These are phyloP conservation scores for Saururus chinensis DNA, from an alignment of 164 flowering plant genomes.

Conservation along the genomic window DNA sequence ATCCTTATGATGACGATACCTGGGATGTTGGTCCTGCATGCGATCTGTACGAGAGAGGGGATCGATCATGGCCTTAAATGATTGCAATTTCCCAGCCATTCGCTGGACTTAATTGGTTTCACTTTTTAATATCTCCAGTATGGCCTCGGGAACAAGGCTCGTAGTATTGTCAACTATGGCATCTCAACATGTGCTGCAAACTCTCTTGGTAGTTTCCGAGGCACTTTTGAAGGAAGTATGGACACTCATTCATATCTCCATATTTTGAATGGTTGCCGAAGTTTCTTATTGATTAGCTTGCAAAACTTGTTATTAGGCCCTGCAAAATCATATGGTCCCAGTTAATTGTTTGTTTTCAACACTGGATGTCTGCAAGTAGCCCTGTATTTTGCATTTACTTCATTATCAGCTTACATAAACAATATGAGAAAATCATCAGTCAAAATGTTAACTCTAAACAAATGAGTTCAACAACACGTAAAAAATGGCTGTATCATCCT, in stretches of 20 bases:
- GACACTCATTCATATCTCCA: neutral
- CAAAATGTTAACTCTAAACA: neutral
- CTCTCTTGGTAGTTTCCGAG: constrained; percentile 1
- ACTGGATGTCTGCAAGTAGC: too few relatives aligned
- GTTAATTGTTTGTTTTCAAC: too few relatives aligned
- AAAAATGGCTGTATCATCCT: neutral
- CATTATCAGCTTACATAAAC: too few relatives aligned
- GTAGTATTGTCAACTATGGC: neutral
- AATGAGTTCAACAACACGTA: neutral
- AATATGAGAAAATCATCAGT: too few relatives aligned
- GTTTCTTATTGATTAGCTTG: neutral
- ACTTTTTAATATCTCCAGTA: neutral
- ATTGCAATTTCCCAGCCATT: neutral
- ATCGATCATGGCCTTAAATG: neutral
- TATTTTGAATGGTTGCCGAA: neutral
- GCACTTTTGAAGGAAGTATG: neutral
- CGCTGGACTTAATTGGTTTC: neutral
- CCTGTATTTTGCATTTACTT: too few relatives aligned
- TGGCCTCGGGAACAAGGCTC: constrained; percentile 2
- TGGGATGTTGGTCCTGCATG: constrained; percentile 1
- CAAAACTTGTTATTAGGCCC: too few relatives aligned
- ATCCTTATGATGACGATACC: neutral
- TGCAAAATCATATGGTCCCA: too few relatives aligned
- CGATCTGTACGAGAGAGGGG: neutral
- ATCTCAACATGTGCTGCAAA: constrained; percentile 1